phyloP scores from a whole-genome alignment of 257 asterid species.

The Plantago ovata region DNA sequence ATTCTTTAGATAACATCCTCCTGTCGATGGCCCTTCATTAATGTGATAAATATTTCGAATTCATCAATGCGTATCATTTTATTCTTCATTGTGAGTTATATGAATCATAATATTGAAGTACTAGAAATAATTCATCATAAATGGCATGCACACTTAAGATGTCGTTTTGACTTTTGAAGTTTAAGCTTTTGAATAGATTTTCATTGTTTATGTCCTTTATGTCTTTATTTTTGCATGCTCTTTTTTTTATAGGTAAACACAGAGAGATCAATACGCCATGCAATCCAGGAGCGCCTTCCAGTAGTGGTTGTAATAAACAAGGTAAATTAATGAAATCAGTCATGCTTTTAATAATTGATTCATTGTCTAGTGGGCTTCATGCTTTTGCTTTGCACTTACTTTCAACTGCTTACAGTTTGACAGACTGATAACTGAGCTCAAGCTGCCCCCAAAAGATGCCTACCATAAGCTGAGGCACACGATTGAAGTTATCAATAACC shows the following conservation, averaged over 20 bases:
- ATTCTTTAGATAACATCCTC: no score
- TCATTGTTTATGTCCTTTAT: background rate
- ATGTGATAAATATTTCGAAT: no score
- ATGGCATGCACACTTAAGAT: no score
- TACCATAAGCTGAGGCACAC: conserved; percentile 36
- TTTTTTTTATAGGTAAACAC: conserved; percentile 58
- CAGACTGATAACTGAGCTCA: background rate
- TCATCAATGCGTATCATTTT: no score
- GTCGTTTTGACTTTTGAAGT: background rate
- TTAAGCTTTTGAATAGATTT: background rate
- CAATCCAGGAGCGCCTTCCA: conserved; percentile 83
- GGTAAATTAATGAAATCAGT: background rate
- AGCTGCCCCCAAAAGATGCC: background rate
- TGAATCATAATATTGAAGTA: no score
- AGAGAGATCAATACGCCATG: conserved; percentile 89
- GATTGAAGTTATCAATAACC: conserved; percentile 75
- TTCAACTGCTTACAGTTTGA: background rate
- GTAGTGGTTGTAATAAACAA: conserved; percentile 17
- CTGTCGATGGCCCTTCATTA: no score
- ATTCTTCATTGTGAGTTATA: no score
- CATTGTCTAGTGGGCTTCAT: background rate
- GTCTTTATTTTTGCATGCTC: background rate
- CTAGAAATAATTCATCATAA: no score
- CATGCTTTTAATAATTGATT: background rate
- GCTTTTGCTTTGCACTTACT: background rate